These are phyloP conservation scores for Talaromyces liani DNA, from an alignment of 495 filamentous ascomycete species.

Conservation along the genomic window DNA sequence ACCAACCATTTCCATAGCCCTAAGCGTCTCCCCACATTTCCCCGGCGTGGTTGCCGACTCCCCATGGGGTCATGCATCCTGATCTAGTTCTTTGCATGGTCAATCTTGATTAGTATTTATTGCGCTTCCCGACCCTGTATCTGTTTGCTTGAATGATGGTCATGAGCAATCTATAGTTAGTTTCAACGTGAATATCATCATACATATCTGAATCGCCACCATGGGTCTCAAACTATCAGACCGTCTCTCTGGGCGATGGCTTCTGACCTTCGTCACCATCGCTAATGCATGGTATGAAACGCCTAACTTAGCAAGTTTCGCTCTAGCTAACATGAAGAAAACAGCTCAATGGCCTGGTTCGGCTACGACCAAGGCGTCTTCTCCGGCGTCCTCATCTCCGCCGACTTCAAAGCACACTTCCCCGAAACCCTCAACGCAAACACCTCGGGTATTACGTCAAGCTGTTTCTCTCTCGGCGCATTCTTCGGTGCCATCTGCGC, in stretches of 20 bases:
- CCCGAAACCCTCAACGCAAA: slow-evolving; percentile 21
- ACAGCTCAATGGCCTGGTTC: slow-evolving; percentile 22
- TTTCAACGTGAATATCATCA: neutral
- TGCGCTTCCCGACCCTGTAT: neutral
- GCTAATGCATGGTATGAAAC: slow-evolving; percentile 9
- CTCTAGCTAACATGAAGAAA: neutral
- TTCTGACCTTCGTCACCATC: slow-evolving; percentile 10
- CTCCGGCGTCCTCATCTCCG: slow-evolving; percentile 22
- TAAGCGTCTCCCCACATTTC: neutral
- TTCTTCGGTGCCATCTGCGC: slow-evolving; percentile 21
- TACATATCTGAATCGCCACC: neutral
- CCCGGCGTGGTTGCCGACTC: neutral
- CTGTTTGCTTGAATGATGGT: neutral
- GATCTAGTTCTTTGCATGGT: neutral
- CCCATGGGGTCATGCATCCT: slow-evolving; percentile 3
- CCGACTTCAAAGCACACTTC: slow-evolving; percentile 22
- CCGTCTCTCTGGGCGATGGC: slow-evolving; percentile 9
- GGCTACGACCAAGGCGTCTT: slow-evolving; percentile 29
- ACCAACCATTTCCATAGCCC: neutral
- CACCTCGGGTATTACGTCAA: slow-evolving; percentile 28
- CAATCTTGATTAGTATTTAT: neutral
- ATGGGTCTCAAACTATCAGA: slow-evolving; percentile 1
- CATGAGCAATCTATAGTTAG: neutral
- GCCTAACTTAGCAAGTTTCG: too few species aligned
- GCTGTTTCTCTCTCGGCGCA: slow-evolving; percentile 26